Percentiles rank a stretch among this genome's conserved stretches.
These are phyloP conservation scores for Strobilomyces confusus DNA, from an alignment of 768 basidiomycete species.

Conservation along the genomic window DNA sequence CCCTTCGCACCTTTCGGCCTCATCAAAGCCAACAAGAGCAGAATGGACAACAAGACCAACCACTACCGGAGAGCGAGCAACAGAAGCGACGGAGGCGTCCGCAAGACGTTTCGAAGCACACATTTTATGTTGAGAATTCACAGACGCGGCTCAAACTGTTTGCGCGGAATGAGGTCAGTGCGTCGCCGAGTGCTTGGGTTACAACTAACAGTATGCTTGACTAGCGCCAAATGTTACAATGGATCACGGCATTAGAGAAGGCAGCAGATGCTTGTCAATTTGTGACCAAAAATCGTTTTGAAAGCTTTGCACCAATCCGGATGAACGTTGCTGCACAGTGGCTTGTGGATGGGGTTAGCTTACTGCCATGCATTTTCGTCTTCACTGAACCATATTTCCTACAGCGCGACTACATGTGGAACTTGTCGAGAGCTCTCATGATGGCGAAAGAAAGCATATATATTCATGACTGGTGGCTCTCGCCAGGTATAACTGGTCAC, in stretches of 20 bases:
- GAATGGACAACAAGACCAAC: slow-evolving; percentile 17
- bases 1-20: slow-evolving; percentile 34
- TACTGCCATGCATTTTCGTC: not conserved
- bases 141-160: slow-evolving; percentile 85
- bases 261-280: slow-evolving; percentile 76
- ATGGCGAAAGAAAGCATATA: slow-evolving; percentile 87
- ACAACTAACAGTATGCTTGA: slow-evolving; percentile 2
- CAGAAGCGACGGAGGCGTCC: slow-evolving; percentile 45
- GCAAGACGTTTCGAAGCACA: slow-evolving; percentile 82
- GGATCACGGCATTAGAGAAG: slow-evolving; percentile 87
- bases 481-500: slow-evolving; percentile 55
- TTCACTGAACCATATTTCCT: slow-evolving; percentile 4
- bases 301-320: slow-evolving; percentile 90
- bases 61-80: slow-evolving; percentile 33
- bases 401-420: slow-evolving; percentile 98
- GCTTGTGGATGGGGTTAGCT: slow-evolving; percentile 91
- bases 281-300: slow-evolving; percentile 79
- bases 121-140: slow-evolving; percentile 89
- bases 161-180: slow-evolving; percentile 76
- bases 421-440: slow-evolving; percentile 84
- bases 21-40: slow-evolving; percentile 16
- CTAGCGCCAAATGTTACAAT: slow-evolving; percentile 94
- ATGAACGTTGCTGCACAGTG: slow-evolving; percentile 94
- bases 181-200: not conserved
- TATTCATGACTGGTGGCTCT: slow-evolving; percentile 99